phyloP scores from a whole-genome alignment of 2,329 filamentous ascomycete genomes.

The Penicillium sp. region DNA sequence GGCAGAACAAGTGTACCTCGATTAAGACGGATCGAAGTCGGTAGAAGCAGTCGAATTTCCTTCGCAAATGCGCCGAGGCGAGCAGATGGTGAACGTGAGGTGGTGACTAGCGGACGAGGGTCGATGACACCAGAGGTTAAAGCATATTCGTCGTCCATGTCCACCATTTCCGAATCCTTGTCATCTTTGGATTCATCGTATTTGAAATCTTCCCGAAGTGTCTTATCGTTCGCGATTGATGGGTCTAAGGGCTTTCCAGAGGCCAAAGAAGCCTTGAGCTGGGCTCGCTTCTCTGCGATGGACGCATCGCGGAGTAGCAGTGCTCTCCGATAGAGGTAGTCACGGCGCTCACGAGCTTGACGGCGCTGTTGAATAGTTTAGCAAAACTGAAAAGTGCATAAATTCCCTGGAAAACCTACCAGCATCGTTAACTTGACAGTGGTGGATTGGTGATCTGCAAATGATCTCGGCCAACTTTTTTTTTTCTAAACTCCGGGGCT shows the following conservation, averaged over 20 bases:
- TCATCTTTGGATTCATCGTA: constrained; percentile 78
- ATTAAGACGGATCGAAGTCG: constrained; percentile 82
- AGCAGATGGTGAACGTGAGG: constrained; percentile 78
- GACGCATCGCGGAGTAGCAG: constrained; percentile 84
- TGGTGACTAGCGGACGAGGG: constrained; percentile 82
- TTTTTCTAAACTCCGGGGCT: constrained; percentile 31
- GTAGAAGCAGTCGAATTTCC: constrained; percentile 76
- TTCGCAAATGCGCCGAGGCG: constrained; percentile 86
- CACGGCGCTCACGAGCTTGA: constrained; percentile 71
- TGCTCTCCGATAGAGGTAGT: constrained; percentile 87
- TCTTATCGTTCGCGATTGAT: constrained; percentile 77
- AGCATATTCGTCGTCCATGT: constrained; percentile 86
- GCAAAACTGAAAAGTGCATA: neutral
- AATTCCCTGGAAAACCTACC: constrained; percentile 17
- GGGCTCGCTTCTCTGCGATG: constrained; percentile 82
- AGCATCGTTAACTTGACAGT: constrained; percentile 28
- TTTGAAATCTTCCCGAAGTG: constrained; percentile 78
- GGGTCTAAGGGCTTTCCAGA: constrained; percentile 81
- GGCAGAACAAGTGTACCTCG: constrained; percentile 83
- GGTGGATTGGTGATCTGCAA: constrained; percentile 3
- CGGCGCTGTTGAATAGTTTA: constrained; percentile 47
- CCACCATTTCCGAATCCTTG: constrained; percentile 62
- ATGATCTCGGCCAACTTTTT: constrained; percentile 33
- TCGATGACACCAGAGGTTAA: constrained; percentile 88
- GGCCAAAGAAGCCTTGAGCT: constrained; percentile 78